phyloP scores from a whole-genome alignment of 495 filamentous ascomycete species.

The Tuber brumale region DNA sequence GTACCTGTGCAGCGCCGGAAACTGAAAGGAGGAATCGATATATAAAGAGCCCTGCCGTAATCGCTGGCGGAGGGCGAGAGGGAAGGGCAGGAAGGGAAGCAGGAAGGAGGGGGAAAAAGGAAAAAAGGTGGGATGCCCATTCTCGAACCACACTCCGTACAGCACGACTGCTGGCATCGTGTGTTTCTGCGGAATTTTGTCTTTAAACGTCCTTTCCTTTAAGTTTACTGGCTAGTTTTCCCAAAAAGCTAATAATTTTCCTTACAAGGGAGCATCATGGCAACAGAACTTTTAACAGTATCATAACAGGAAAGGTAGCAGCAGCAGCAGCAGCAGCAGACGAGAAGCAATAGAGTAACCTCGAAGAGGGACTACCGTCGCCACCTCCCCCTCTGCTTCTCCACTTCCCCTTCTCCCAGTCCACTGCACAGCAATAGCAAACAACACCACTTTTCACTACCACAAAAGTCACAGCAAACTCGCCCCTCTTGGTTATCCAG shows the following conservation, averaged over 20 bases:
- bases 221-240: neutral
- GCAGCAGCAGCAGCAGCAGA: neutral
- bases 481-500: neutral
- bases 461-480: neutral
- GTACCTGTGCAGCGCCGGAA: conserved; percentile 1
- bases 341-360: neutral
- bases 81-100: neutral
- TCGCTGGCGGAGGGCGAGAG: conserved; percentile 1
- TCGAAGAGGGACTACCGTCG: neutral
- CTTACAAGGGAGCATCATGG: neutral
- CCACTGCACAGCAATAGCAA: neutral
- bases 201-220: neutral
- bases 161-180: neutral
- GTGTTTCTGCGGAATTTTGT: neutral
- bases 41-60: conserved; percentile 1
- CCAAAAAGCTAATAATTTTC: neutral
- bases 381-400: neutral
- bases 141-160: neutral
- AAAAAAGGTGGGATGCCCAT: neutral
- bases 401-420: neutral
- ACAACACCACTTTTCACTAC: neutral
- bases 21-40: conserved; percentile 5
- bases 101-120: neutral
- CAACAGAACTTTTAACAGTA: neutral
- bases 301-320: neutral